Base-by-base conservation (phyloP, 1,284 basidiomycete species). In the Ustilago hordei region DNA sequence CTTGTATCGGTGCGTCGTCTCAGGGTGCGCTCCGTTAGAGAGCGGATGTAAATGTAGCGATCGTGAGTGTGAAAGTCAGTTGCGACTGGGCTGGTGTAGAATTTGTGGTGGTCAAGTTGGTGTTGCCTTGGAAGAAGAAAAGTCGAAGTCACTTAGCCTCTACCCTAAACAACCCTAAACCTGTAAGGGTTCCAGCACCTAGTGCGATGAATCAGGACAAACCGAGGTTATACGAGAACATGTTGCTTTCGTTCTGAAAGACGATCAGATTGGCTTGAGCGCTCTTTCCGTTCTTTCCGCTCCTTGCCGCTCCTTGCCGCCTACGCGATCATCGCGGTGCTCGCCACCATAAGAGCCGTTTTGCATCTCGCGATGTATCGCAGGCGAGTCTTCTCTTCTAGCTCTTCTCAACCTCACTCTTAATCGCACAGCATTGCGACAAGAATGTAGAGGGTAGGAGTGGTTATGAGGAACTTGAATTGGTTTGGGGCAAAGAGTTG, bases 371-470 rank as follows among this genome's bases (percentile, higher is more conserved):
- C 62, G 71, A 13, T 38, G 55, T 19, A 74, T 74, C 62, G 63
- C 69, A 1, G 71, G 52, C 2, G 3, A 74, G 66, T 17, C 41
- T 74, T 45, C 71, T 74, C 38, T 41, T 69, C 4, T 74, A 66
- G 34, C 55, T 69, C 6, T 65, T 60, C 0, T 64, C 66, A 3
- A 69, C 66, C 1, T 65, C 62, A 0, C 61, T 65, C 39, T 45
- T 74, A 4, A 74, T 74, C 39, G 66, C 71, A 2, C 36, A 65
- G 31, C 23, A 47, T 6, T 17, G 66, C 7, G 71, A 74, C 38
- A 65, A n/a, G 55, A 64, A 52, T 28, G 3, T 28, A 28, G 23
- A 28, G 23, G 23, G 23, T 28, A 28, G 23, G 3, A 3, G 23
- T 28, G 23, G 0, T 0, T 28, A 53, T 19, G 53, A 69, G 9